Conservation (phyloP, 768 basidiomycete species). For the Boletus speciosus region DNA sequence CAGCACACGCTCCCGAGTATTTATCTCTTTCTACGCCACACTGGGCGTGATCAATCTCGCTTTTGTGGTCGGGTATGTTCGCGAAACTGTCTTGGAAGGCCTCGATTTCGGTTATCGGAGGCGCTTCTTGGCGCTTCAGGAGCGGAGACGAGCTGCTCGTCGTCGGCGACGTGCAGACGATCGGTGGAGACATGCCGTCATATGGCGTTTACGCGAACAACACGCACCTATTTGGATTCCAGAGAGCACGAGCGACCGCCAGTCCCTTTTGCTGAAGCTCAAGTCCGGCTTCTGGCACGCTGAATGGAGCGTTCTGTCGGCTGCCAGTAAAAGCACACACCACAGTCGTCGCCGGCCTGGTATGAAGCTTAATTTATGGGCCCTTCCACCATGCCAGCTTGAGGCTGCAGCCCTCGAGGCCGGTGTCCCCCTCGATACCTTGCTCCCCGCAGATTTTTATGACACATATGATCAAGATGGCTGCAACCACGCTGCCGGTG, state of each 20-base stretch:
- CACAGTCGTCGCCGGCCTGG: conserved; percentile 33
- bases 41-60: conserved; percentile 64
- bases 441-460: conserved; percentile 43
- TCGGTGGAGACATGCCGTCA: conserved; percentile 61
- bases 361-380: conserved; percentile 63
- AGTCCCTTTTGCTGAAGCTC: conserved; percentile 11
- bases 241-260: conserved; percentile 22
- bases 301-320: conserved; percentile 8
- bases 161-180: conserved; percentile 43
- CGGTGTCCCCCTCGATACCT: conserved; percentile 52
- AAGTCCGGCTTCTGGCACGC: conserved; percentile 4
- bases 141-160: conserved; percentile 41
- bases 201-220: conserved; percentile 54
- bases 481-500: background rate
- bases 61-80: conserved; percentile 58
- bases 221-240: conserved; percentile 54
- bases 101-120: conserved; percentile 62
- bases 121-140: conserved; percentile 47
- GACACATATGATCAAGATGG: conserved; percentile 11
- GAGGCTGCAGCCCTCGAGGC: conserved; percentile 66
- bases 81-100: conserved; percentile 71
- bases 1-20: conserved; percentile 50
- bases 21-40: conserved; percentile 54
- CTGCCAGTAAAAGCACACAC: conserved; percentile 1
- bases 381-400: conserved; percentile 50